Evolutionary conservation across 2,329 filamentous ascomycete species (phyloP).

Genomic region (Dichotomopilus funicola): DNA sequence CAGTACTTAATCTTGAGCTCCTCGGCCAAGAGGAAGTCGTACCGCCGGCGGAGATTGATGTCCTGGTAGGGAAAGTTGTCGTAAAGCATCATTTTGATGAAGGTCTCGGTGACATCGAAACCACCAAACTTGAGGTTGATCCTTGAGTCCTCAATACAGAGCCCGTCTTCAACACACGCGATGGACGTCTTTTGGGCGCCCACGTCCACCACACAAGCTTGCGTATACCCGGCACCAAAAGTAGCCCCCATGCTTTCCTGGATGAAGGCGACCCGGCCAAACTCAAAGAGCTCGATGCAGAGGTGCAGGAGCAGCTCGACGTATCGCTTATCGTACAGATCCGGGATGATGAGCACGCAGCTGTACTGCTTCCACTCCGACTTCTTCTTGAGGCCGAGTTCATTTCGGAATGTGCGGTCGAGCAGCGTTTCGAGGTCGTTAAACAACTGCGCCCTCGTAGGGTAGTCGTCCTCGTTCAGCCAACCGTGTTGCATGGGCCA

Average conservation of each 20-base stretch:
- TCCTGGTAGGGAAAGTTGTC: slow-evolving; percentile 94
- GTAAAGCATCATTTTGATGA: slow-evolving; percentile 96
- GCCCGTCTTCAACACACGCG: slow-evolving; percentile 92
- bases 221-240: slow-evolving; percentile 90
- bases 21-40: slow-evolving; percentile 89
- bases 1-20: slow-evolving; percentile 92
- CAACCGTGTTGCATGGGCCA: slow-evolving; percentile 85
- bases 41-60: slow-evolving; percentile 82
- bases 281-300: slow-evolving; percentile 82
- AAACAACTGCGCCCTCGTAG: slow-evolving; percentile 69
- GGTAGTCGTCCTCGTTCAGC: slow-evolving; percentile 87
- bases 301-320: slow-evolving; percentile 80
- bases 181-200: slow-evolving; percentile 97
- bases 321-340: slow-evolving; percentile 91
- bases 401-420: slow-evolving; percentile 78
- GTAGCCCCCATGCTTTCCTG: slow-evolving; percentile 94
- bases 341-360: slow-evolving; percentile 94
- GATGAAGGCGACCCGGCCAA: slow-evolving; percentile 84
- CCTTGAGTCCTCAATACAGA: slow-evolving; percentile 89
- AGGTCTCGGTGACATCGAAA: slow-evolving; percentile 85
- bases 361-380: slow-evolving; percentile 86
- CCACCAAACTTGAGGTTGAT: slow-evolving; percentile 94
- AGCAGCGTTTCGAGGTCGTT: slow-evolving; percentile 83
- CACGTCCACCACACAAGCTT: slow-evolving; percentile 90
- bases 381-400: slow-evolving; percentile 70